Conservation (phyloP, 2,329 filamentous ascomycete genomes). For the Dothiorella sarmentorum region DNA sequence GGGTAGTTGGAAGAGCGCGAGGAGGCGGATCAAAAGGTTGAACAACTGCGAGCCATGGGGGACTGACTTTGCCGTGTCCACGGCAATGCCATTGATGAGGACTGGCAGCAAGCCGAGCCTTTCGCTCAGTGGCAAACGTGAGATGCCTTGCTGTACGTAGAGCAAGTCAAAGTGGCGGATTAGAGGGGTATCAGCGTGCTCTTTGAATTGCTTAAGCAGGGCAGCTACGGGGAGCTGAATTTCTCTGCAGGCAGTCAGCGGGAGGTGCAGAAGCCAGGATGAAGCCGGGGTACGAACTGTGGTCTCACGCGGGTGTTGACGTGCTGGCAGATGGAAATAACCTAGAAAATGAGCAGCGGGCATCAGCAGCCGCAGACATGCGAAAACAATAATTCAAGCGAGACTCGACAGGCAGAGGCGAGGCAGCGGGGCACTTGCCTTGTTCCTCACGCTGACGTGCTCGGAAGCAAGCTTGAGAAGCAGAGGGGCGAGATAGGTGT, state of each 20-base stretch:
- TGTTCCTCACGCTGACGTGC: constrained; percentile 73
- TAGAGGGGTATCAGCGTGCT: constrained; percentile 62
- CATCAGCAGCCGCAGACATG: constrained; percentile 30
- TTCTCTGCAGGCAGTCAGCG: constrained; percentile 34
- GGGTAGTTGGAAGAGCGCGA: constrained; percentile 70
- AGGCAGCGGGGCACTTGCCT: constrained; percentile 47
- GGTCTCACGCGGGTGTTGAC: constrained; percentile 63
- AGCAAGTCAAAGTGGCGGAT: constrained; percentile 85
- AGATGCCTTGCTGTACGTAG: constrained; percentile 82
- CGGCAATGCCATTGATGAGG: constrained; percentile 63
- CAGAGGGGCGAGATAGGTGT: constrained; percentile 74
- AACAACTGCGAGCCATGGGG: constrained; percentile 66
- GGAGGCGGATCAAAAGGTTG: constrained; percentile 73
- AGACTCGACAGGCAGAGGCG: neutral
- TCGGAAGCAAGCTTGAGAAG: constrained; percentile 84
- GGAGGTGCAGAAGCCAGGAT: neutral
- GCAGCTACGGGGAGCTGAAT: constrained; percentile 81
- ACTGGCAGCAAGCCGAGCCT: constrained; percentile 70
- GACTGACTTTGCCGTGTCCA: constrained; percentile 53
- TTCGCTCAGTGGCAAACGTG: constrained; percentile 58
- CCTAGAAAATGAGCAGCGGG: constrained; percentile 36
- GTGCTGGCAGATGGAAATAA: constrained; percentile 69
- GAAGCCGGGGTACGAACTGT: constrained; percentile 37
- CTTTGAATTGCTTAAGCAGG: constrained; percentile 86
- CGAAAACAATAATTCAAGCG: constrained; percentile 31